Base-by-base conservation (phyloP, 176 grass and related monocot species). In the Miscanthus lutarioriparius region DNA sequence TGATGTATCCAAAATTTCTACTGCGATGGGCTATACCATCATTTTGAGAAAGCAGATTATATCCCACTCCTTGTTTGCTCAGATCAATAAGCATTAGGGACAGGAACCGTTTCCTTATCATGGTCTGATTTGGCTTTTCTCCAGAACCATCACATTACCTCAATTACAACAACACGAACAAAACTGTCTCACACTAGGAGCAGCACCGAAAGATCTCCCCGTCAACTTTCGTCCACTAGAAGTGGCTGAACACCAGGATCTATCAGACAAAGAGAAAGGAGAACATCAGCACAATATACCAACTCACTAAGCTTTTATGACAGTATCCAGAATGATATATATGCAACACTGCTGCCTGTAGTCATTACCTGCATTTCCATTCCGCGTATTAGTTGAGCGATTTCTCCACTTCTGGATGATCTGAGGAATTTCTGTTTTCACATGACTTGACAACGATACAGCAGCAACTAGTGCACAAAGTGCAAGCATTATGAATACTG, bases 401-500 rank as follows among this genome's bases (percentile, higher is more conserved):
- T 37, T 87, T 68, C 72, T 87, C 71, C 76, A 27, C 36, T 87
- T 83, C 59, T 62, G 82, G 35, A 86, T 67, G 33, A 89, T 80
- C 32, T 83, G 87, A 39, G n/a, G 22, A 76, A 94, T 79, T 85
- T 94, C 89, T 75, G 58, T 81, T 75, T 74, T 89, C 45, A 89
- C 89, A 78, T 87, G 82, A 85, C 65, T 39, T 25, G 87, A 88
- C 28, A 94, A 75, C 22, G 78, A 69, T 9, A 25, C 37, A 19
- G 73, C 87, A 28, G 89, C 80, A 62, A 80, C 17, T 65, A 91
- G 76, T 73, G 87, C 74, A 74, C 89, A 90, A n/a, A 87, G 27
- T 68, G 89, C 91, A 61, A 91, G 89, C 87, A 94, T 91, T 75
- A 61, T 27, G 54, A 94, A 94, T 63, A 89, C 92, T 19, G 54